Evolutionary conservation across 176 grass and related monocot species (phyloP).

Genomic region (Zizania latifolia): DNA sequence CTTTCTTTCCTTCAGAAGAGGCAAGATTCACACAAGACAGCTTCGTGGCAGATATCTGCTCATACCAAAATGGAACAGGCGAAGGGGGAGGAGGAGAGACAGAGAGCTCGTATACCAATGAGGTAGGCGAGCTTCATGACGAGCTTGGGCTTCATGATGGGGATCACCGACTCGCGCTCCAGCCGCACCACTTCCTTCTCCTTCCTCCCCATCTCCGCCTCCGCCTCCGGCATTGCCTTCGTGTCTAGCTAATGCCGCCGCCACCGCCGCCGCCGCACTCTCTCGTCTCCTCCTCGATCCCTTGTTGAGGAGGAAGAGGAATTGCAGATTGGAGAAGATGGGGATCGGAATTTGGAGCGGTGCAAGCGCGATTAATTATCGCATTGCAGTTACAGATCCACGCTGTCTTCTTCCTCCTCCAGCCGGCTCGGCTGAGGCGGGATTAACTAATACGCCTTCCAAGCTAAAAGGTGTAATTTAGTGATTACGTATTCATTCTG

Average conservation of each 20-base stretch:
- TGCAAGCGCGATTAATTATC: conserved; percentile 5
- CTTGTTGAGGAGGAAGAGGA: neutral
- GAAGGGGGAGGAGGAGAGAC: neutral
- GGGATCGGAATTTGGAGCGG: neutral
- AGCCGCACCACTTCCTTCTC: conserved; percentile 68
- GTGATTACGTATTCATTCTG: neutral
- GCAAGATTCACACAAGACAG: neutral
- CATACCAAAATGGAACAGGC: neutral
- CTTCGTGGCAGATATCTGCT: neutral
- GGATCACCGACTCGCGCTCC: conserved; percentile 86
- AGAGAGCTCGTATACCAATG: conserved; percentile 42
- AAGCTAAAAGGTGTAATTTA: rapidly evolving
- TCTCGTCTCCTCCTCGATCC: neutral
- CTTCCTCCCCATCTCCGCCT: conserved; percentile 16
- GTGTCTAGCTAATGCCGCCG: neutral
- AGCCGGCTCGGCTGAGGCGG: neutral
- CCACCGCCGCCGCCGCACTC: neutral
- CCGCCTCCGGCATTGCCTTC: conserved; percentile 21
- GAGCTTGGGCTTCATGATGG: conserved; percentile 87
- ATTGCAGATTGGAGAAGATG: no score
- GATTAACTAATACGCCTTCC: conserved; percentile 25
- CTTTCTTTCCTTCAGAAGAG: neutral
- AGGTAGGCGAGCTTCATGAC: conserved; percentile 97
- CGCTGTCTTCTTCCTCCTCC: neutral
- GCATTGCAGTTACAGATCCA: conserved; percentile 45